These are phyloP conservation scores for Umbelopsis sp. DNA, from an alignment of 371 early-diverging fungal species.

Conservation along the genomic window DNA sequence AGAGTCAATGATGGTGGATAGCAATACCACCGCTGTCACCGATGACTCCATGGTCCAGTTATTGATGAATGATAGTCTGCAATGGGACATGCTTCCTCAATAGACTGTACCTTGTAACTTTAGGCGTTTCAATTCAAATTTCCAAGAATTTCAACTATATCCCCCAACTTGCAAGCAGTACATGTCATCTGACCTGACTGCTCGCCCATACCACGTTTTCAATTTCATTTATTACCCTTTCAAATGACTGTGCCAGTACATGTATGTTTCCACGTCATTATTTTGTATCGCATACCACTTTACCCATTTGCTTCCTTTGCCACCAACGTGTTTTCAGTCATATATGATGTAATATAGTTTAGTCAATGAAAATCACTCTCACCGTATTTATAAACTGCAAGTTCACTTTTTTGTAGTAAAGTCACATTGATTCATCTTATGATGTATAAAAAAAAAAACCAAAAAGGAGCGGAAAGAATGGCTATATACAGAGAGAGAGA, in stretches of 20 bases:
- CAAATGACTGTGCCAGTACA: not conserved
- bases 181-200: too few relatives aligned
- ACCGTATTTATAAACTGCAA: not conserved
- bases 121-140: too few relatives aligned
- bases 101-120: not conserved
- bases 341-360: not conserved
- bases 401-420: not conserved
- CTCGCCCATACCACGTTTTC: not conserved
- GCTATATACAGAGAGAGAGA: not conserved
- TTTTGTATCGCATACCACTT: not conserved
- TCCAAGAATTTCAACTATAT: not conserved
- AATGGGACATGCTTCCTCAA: constrained; percentile 8
- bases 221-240: not conserved
- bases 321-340: not conserved
- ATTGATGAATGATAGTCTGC: constrained; percentile 3
- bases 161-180: not conserved
- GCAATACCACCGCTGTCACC: not conserved
- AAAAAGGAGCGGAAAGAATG: not conserved
- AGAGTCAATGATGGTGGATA: constrained; percentile 11
- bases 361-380: not conserved
- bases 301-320: not conserved
- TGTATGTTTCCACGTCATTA: not conserved
- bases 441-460: not conserved
- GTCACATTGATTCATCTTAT: not conserved
- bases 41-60: constrained; percentile 15